Evolutionary conservation across 768 basidiomycete genomes (phyloP), one percentile per base, ranked within the genome.

Genomic region (Pleurotus citrinopileatus): DNA sequence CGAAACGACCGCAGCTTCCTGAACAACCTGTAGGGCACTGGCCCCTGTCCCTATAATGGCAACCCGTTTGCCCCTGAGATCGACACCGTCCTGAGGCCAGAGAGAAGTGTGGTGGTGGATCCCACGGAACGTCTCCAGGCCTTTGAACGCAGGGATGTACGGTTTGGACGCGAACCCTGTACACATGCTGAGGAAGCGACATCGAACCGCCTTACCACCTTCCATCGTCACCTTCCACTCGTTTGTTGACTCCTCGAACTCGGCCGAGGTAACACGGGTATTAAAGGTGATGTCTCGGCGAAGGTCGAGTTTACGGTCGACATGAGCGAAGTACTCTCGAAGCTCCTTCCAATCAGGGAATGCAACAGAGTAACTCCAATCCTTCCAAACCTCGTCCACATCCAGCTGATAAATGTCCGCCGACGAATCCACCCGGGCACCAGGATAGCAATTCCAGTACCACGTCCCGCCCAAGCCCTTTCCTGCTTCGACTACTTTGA

Each of bases 381-480:
- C 64, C 32, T 57, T 63, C 62, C 65, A 67, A 12, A 67, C 37
- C 42, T 65, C 64, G 37, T 60, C 58, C 0, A 63, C 46, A 1
- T 64, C 60, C 25, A 67, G 40, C 26, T 64, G 62, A 29, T 67
- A 67, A 42, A 64, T 57, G 36, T 45, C 59, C 26, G 56, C 61
- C 12, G 62, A 63, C 4, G 64, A 60, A 52, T 67, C 65, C 22
- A 65, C 64, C 10, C 64, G 61, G 2, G 63, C 61, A 22, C 65
- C 65, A 1, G 65, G 64, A 42, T 67, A 67, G 25, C 60, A 57
- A 55, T 67, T 65, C 61, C 63, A 64, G 36, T 65, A 59, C 66
- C 66, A 67, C 4, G 58, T 61, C 0, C 66, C 66, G 7, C 66
- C 66, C 6, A 65, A 28, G 17, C 52, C 51, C 23, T 54, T 50